Evolutionary conservation across 345 rosid species (phyloP).

Genomic region (Lepidium sativum): DNA sequence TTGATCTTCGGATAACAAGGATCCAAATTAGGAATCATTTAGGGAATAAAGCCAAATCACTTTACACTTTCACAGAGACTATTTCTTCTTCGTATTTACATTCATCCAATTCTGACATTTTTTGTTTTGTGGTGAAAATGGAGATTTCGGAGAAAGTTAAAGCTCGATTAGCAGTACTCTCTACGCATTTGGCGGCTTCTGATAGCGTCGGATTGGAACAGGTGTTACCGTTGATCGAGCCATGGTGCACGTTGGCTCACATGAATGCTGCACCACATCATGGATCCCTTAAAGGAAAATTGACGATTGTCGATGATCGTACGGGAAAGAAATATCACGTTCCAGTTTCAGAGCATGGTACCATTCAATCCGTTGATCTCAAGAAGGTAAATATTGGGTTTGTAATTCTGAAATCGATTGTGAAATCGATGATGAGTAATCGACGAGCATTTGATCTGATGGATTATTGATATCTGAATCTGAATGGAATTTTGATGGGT

Average conservation of each 20-base stretch:
- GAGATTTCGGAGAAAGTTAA: conserved; percentile 26
- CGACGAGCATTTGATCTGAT: background rate
- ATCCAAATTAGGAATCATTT: background rate
- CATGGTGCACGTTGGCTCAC: conserved; percentile 44
- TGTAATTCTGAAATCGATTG: background rate
- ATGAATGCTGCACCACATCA: conserved; percentile 35
- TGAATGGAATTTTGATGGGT: background rate
- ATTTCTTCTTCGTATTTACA: conserved; percentile 1
- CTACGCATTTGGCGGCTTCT: conserved; percentile 47
- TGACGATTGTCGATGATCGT: conserved; percentile 70
- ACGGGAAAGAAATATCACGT: conserved; percentile 63
- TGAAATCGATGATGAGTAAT: background rate
- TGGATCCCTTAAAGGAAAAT: conserved; percentile 44
- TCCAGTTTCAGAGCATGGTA: conserved; percentile 53
- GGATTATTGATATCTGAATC: background rate
- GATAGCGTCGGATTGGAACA: conserved; percentile 5
- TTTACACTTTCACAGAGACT: background rate
- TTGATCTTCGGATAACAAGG: background rate
- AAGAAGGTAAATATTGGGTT: conserved; percentile 50
- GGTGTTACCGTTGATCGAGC: conserved; percentile 33
- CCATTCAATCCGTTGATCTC: conserved; percentile 68
- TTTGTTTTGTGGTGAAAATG: background rate
- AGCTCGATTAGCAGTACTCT: conserved; percentile 65
- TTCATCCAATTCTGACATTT: background rate
- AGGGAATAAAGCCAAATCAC: background rate